Conservation (phyloP, 208 protist genomes). For the Novymonas esmeraldas region DNA sequence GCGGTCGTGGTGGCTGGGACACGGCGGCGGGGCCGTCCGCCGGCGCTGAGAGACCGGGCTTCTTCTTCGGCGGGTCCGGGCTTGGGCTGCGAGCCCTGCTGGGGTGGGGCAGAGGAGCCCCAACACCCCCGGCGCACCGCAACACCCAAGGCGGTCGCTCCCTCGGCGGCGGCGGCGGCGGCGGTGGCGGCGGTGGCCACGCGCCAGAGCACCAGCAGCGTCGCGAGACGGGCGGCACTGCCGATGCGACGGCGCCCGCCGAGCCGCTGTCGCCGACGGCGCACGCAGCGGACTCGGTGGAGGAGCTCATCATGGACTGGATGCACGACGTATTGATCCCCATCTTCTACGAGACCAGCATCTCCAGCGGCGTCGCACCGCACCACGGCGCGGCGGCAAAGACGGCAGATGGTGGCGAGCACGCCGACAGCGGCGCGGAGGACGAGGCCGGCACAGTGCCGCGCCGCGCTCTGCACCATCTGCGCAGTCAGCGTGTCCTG, state of each 20-base stretch:
- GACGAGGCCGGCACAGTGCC: background rate
- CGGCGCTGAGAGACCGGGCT: background rate
- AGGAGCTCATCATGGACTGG: conserved; percentile 29
- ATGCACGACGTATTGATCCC: conserved; percentile 40
- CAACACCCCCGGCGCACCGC: background rate
- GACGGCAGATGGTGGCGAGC: background rate
- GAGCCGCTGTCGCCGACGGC: background rate
- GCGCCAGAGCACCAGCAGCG: background rate
- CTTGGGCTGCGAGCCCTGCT: conserved; percentile 10
- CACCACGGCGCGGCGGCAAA: conserved; percentile 3
- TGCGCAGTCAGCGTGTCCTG: conserved; percentile 30
- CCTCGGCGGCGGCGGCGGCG: too few relatives aligned
- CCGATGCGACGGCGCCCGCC: background rate
- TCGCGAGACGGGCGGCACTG: background rate
- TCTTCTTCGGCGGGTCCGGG: conserved; percentile 5
- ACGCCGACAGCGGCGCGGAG: conserved; percentile 2
- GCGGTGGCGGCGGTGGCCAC: background rate
- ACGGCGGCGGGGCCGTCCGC: background rate
- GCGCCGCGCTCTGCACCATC: conserved; percentile 11
- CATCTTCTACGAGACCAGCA: conserved; percentile 38
- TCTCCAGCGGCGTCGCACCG: conserved; percentile 12
- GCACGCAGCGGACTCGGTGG: background rate
- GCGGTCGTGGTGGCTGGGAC: too few relatives aligned
- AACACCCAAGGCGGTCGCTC: background rate
- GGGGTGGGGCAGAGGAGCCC: conserved; percentile 10